A percentile compares a stretch with the other conserved stretches of the same genome.
Conservation (phyloP, 129 eudicot genomes). For the Erigeron canadensis region DNA sequence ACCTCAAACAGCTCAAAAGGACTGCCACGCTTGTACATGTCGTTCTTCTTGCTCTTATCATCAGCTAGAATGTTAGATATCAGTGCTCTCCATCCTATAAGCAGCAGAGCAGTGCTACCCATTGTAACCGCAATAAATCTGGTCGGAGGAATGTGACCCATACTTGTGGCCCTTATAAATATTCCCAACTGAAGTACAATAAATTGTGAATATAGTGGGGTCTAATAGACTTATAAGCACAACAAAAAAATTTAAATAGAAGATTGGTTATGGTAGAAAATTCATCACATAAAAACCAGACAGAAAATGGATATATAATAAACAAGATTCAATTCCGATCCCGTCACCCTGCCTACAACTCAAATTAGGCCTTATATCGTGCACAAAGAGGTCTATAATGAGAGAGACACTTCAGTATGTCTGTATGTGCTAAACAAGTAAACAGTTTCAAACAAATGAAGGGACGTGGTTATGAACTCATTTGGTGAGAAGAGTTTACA, state of each 20-base stretch:
- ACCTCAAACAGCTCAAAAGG: constrained; percentile 94
- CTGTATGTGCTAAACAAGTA: no score
- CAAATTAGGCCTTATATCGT: background rate
- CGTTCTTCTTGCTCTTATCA: constrained; percentile 62
- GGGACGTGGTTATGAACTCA: background rate
- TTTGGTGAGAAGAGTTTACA: background rate
- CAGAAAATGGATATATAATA: background rate
- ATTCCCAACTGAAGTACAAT: constrained; percentile 63
- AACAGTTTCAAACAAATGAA: background rate
- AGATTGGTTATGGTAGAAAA: background rate
- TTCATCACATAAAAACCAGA: background rate
- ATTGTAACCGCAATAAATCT: constrained; percentile 66
- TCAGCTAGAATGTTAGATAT: constrained; percentile 51
- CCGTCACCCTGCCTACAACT: background rate
- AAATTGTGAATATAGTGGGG: background rate
- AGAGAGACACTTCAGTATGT: background rate
- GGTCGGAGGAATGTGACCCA: constrained; percentile 73
- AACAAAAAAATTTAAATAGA: background rate
- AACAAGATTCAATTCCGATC: background rate
- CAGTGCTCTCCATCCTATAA: constrained; percentile 85
- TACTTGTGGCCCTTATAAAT: constrained; percentile 50
- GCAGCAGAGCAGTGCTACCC: constrained; percentile 91
- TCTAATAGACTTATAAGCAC: background rate
- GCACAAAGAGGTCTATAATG: background rate
- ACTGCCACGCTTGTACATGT: constrained; percentile 80